Base-by-base conservation (phyloP, 164 flowering plant genomes). In the Piper longum region DNA sequence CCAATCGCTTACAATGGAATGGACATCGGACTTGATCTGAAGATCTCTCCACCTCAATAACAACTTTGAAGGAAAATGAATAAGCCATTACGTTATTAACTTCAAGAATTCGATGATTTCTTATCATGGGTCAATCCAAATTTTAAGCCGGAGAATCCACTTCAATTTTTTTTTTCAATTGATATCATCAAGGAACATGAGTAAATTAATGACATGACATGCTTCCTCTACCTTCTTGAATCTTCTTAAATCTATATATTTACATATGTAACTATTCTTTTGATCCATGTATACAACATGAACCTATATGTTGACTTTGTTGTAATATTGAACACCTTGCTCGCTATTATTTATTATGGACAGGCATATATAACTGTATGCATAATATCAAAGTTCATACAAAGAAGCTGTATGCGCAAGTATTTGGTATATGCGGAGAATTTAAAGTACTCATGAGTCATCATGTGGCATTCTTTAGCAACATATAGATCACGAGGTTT, bases 1-100 rank as follows among this genome's bases (percentile, higher is more conserved):
- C 97, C 98, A 0, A 66, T 92, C 57, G 96, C 97, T 60, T 88
- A 89, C 84, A 89, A 89, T 45, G 98, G 96, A 63, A 77, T 92
- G 81, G 91, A 85, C 70, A 72, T 85, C 26, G 91, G 86, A 26
- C 78, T 86, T 44, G 74, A 77, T 69, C 73, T 74, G 63, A 84
- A 75, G 67, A 68, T 83, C 54, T 72, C 80, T 57, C 58, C 70
- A 42, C 67, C 67, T 70, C 79, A 77, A 82, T 68, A 14, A 13
- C 13, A 14, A 17, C 4, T 17, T 45, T 17, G 16, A 60, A 60
- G 41, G 41, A 16, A 41, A 18, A 16, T 60, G 62, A 58, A 60
- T 59, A 16, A 8, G 12, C 17, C 13, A n/a, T 43, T 14, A 13
- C n/a, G 67, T 13, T 40, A 40, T 57, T 44, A 52, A 64, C 52